phyloP scores from a whole-genome alignment of 257 asterid genomes.

The Rauvolfia tetraphylla region DNA sequence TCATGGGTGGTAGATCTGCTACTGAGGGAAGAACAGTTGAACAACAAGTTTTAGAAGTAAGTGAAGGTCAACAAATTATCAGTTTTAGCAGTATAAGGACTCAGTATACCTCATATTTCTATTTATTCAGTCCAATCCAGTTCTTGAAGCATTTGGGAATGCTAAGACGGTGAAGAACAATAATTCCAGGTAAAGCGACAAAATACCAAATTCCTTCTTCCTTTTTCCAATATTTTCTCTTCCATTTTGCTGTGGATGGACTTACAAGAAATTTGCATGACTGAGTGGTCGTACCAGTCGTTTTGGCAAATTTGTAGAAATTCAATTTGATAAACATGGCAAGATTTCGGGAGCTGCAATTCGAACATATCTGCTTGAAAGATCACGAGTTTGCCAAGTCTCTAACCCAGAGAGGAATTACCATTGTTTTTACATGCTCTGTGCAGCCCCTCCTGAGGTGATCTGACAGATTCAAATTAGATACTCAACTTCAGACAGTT shows the following conservation, averaged over 20 bases:
- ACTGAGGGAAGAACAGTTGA: constrained; percentile 94
- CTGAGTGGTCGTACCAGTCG: constrained; percentile 74
- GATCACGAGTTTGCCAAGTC: constrained; percentile 96
- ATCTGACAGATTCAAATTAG: constrained; percentile 14
- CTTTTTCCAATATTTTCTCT: not conserved
- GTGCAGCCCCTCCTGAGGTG: constrained; percentile 98
- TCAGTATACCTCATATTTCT: constrained; percentile 17
- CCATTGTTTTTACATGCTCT: constrained; percentile 94
- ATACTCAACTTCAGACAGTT: constrained; percentile 4
- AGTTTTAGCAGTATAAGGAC: constrained; percentile 10
- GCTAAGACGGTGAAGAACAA: constrained; percentile 93
- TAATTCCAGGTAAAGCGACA: constrained; percentile 68
- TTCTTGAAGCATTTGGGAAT: constrained; percentile 94
- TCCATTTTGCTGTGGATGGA: constrained; percentile 21
- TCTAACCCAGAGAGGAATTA: constrained; percentile 95
- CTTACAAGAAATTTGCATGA: constrained; percentile 43
- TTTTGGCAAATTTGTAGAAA: constrained; percentile 96
- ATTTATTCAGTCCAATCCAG: constrained; percentile 80
- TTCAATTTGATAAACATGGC: constrained; percentile 84
- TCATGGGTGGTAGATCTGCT: constrained; percentile 93
- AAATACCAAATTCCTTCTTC: constrained; percentile 9
- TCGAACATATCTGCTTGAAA: constrained; percentile 84
- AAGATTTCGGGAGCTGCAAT: constrained; percentile 98
- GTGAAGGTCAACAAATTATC: constrained; percentile 16
- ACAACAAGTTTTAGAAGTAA: constrained; percentile 94